phyloP scores from a whole-genome alignment of 2,329 filamentous ascomycete species.

The Fusarium bulbicola region DNA sequence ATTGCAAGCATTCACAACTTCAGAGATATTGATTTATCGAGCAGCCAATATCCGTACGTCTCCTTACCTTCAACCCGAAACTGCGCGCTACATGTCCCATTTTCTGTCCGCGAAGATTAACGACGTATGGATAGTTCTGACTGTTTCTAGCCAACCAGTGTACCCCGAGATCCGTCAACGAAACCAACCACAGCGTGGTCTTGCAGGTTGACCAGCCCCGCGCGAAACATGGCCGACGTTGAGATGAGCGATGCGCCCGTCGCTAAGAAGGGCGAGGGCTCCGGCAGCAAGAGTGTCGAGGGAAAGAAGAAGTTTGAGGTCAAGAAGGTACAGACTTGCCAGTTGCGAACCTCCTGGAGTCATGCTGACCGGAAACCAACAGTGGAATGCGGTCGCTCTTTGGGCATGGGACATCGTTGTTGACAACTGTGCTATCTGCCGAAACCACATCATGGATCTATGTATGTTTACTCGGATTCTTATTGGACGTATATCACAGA shows the following conservation, averaged over 20 bases:
- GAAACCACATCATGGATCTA: conserved; percentile 99
- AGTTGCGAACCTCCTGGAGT: neutral
- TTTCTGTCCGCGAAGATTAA: neutral
- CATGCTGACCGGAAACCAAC: conserved; percentile 31
- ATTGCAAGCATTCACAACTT: conserved; percentile 1
- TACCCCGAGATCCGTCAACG: neutral
- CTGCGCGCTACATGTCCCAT: neutral
- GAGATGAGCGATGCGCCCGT: conserved; percentile 91
- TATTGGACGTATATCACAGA: neutral
- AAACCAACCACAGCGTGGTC: neutral
- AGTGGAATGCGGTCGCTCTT: conserved; percentile 98
- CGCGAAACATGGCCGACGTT: conserved; percentile 81
- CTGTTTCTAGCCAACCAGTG: conserved; percentile 1
- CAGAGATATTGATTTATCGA: neutral
- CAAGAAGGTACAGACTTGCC: conserved; percentile 78
- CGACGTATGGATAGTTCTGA: neutral
- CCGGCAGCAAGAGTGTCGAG: conserved; percentile 64
- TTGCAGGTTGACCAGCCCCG: neutral
- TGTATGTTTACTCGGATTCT: conserved; percentile 65
- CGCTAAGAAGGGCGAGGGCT: conserved; percentile 62
- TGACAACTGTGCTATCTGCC: conserved; percentile 98
- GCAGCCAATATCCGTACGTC: conserved; percentile 21
- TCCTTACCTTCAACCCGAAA: conserved; percentile 6
- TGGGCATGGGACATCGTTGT: conserved; percentile 99
- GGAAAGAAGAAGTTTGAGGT: conserved; percentile 97